Base-by-base conservation (phyloP, 1,139 yeast species). In the Sugiyamaella neomexicana region DNA sequence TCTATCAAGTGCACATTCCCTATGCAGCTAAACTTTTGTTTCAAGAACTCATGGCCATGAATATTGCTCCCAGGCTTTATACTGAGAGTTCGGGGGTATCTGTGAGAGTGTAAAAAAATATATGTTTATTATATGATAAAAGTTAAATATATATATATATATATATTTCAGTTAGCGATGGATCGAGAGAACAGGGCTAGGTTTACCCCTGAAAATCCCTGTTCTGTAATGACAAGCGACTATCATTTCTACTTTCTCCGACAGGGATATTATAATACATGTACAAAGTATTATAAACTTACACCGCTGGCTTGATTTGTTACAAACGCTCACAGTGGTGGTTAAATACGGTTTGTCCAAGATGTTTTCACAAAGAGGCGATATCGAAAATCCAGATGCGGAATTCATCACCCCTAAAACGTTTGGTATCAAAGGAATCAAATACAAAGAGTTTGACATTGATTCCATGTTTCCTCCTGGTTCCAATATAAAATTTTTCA, bases 31-130 rank as follows among this genome's bases (percentile, higher is more conserved):
- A 91, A 75, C 80, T 91, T 68, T 76, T 91, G 69, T 93, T 91
- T 89, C 99, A 91, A 76, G 99, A 93, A 76, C 80, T 93, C 68
- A 91, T 93, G 98, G 96, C 98, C 40, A 93, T 93, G 99, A 93
- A 93, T 72, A 91, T 93, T 58, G 77, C 77, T 8, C 77, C 77
- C 7, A 62, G 77, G 45, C 59, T 74, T 67, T 74, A 73, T 60
- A 71, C 77, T 5, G 77, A 74, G 51, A 65, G 74, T 27, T 70
- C 75, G 15, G 76, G 76, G 1, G 62, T 66, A 16, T 60, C 72
- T 36, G 71, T 68, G 41, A 64, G 73, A 32, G 63, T 57, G 23
- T 62, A 56, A 47, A n/a, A n/a, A n/a, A n/a, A n/a, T n/a, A n/a
- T n/a, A n/a, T n/a, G n/a, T n/a, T n/a, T n/a, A n/a, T n/a, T n/a